Evolutionary conservation across 805 yeast genomes (phyloP), one percentile per base, ranked within the genome.

Genomic region (Yarrowia sp.): DNA sequence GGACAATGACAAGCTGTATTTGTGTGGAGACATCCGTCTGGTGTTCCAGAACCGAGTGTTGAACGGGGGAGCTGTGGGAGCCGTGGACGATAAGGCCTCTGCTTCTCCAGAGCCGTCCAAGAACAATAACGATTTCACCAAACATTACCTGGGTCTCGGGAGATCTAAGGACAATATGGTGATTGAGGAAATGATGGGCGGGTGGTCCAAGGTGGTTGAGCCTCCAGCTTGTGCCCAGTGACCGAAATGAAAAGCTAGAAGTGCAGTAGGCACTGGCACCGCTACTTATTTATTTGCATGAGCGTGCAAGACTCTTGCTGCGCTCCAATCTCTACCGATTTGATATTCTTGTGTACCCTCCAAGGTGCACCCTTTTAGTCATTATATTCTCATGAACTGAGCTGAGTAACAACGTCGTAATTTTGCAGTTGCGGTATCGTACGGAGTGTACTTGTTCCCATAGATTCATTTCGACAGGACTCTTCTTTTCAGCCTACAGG

Each of bases 11-110:
- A 61, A 61, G 55, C 55, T 61, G 13, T 61, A 61, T 30, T 38
- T 61, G 3, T 46, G 55, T 15, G 66, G 66, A 2, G 66, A 61
- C 44, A 17, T 61, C 7, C 17, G 66, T 9, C 24, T 61, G 46
- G 66, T 61, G 15, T 61, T 61, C 46, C 66, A 61, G 44, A 61
- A 61, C 36, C 36, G 66, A 46, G 66, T 46, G 20, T 14, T 61
- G 43, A 61, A 47, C n/a, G 66, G 44, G 3, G 43, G 53, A 2
- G 52, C 42, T 8, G 30, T 24, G 3, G 43, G 53, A 1, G 42
- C 42, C 7, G 30, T 24, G 20, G 40, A 56, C n/a, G 49, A 43
- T 39, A 58, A 24, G 47, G 24, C 44, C 3, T 24, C 20, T 9
- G 15, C 38, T 14, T 30, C 63, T 1, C 20, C 43, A n/a, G 50